A percentile compares a stretch with the other conserved stretches of the same genome.
Evolutionary conservation across 345 rosid species (phyloP).

Genomic region (Aquilaria malaccensis): DNA sequence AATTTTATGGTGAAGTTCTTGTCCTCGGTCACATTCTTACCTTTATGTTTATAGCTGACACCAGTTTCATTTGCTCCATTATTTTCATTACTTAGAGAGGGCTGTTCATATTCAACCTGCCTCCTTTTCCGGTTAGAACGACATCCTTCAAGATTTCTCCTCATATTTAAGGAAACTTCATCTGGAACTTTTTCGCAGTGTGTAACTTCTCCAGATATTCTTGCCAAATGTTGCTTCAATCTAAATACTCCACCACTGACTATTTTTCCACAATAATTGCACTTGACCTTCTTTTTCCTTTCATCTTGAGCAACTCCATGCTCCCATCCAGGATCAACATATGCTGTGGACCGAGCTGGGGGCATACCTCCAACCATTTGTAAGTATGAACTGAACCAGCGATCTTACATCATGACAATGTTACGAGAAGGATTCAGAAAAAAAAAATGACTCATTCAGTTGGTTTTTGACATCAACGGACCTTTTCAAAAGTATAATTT

Average conservation of each 20-base stretch:
- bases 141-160: constrained; percentile 56
- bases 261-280: constrained; percentile 77
- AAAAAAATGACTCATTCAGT: constrained; percentile 5
- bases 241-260: constrained; percentile 79
- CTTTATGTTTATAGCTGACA: constrained; percentile 35
- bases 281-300: constrained; percentile 73
- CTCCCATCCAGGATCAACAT: constrained; percentile 81
- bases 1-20: constrained; percentile 34
- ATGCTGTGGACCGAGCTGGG: constrained; percentile 48
- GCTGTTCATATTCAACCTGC: constrained; percentile 39
- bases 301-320: constrained; percentile 78
- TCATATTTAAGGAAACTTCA: constrained; percentile 57
- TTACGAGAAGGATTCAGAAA: constrained; percentile 1
- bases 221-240: constrained; percentile 73
- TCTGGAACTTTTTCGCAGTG: constrained; percentile 72
- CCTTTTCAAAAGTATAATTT: constrained; percentile 14
- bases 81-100: constrained; percentile 34
- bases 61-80: constrained; percentile 26
- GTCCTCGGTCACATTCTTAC: constrained; percentile 39
- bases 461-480: constrained; percentile 11
- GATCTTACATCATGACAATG: constrained; percentile 18
- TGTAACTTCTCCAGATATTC: constrained; percentile 72
- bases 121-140: constrained; percentile 50
- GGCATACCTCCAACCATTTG: constrained; percentile 50
- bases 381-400: constrained; percentile 7